Conservation (phyloP, 2,329 filamentous ascomycete species). For the Diplocarpon mali region DNA sequence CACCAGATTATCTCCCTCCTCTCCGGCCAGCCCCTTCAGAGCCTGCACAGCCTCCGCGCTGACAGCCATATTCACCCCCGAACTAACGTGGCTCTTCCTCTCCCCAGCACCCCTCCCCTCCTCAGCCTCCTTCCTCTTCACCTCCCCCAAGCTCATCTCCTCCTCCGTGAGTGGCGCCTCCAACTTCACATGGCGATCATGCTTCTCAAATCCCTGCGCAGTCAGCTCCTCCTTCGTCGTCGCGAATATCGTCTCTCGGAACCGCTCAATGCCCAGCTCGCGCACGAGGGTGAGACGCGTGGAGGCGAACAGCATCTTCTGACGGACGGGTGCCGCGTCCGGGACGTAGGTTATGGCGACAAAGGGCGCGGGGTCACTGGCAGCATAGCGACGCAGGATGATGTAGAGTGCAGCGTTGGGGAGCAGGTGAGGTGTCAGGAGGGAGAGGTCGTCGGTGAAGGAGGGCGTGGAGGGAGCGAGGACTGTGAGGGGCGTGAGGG, state of each 20-base stretch:
- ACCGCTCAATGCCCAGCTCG: slow-evolving; percentile 69
- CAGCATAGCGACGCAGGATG: slow-evolving; percentile 57
- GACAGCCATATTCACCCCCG: slow-evolving; percentile 37
- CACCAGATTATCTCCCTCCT: slow-evolving; percentile 40
- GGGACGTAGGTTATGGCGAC: slow-evolving; percentile 70
- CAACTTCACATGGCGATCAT: slow-evolving; percentile 54
- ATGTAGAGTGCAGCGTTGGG: slow-evolving; percentile 61
- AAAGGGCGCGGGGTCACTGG: slow-evolving; percentile 37
- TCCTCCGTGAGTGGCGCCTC: slow-evolving; percentile 69
- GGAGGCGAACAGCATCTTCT: slow-evolving; percentile 78
- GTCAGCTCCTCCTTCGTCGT: slow-evolving; percentile 61
- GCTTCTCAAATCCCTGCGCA: slow-evolving; percentile 56
- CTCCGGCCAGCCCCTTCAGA: slow-evolving; percentile 44
- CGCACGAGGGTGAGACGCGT: slow-evolving; percentile 65
- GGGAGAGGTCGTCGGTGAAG: slow-evolving; percentile 53
- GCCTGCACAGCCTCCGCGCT: slow-evolving; percentile 53
- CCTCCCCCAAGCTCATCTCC: slow-evolving; percentile 58
- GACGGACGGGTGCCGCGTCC: slow-evolving; percentile 65
- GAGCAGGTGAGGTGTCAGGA: slow-evolving; percentile 52
- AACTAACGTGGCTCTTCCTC: slow-evolving; percentile 38
- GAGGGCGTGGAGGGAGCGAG: slow-evolving; percentile 41
- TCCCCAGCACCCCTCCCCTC: slow-evolving; percentile 56
- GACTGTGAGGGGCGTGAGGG: slow-evolving; percentile 49
- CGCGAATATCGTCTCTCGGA: slow-evolving; percentile 64
- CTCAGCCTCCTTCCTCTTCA: slow-evolving; percentile 65